Base-by-base conservation (phyloP, 331 rosid genomes). In the Quercus tomentella region DNA sequence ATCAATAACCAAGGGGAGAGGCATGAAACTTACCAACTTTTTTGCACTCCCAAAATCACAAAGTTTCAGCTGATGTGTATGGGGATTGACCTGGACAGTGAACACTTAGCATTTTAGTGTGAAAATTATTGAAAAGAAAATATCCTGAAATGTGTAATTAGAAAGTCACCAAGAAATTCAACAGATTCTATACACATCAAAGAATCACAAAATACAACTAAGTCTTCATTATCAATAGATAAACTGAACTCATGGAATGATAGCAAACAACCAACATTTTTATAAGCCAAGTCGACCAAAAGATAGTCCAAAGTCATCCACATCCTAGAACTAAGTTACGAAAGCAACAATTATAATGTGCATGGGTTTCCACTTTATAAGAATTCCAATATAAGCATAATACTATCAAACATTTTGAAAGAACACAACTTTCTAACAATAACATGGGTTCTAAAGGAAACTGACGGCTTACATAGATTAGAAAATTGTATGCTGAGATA, bases 11-110 rank as follows among this genome's bases (percentile, higher is more conserved):
- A 77, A 35, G 9, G 41, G 41, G 70, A 58, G 52, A 56, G 70
- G 70, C 81, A 21, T 71, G 18, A 62, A 76, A 87, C 89, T 90
- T 81, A 93, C 98, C 94, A 93, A 84, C 70, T 91, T 88, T 90
- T 93, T 93, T 73, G 98, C 98, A 37, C 98, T 93, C 73, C 97
- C 97, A 87, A 93, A 93, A 86, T 93, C 97, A 79, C 97, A 93
- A 74, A 93, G 93, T 81, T 89, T 93, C 79, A 93, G 89, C 82
- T 93, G 98, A 87, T 93, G 98, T 1, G 98, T 91, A 84, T 91
- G 97, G 2, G 97, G 98, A 86, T 93, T 93, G 84, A 93, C 98
- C 98, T 93, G 91, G 28, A 75, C 78, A 82, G 12, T 74, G 66
- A 82, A 76, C 70, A 79, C 67, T 58, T 49, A 43, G 65, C 28